Evolutionary conservation across 352 stramenopile species (phyloP).

Genomic region (Phytophthora megakarya): DNA sequence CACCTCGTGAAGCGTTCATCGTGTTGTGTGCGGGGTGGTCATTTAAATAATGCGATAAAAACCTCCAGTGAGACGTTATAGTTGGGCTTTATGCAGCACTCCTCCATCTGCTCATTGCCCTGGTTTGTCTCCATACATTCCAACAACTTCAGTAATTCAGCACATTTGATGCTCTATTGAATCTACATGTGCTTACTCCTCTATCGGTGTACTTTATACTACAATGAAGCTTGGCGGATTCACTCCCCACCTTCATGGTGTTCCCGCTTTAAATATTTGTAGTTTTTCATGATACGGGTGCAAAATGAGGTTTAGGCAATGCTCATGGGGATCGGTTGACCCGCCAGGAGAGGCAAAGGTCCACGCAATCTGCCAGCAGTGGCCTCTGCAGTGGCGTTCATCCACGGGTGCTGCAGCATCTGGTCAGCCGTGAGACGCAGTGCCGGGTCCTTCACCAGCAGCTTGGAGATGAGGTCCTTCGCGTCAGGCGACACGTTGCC

Average conservation of each 20-base stretch:
- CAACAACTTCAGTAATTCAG: background rate
- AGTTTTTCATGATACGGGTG: constrained; percentile 21
- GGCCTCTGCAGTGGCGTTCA: constrained; percentile 40
- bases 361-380: constrained; percentile 8
- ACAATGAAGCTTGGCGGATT: too few species aligned
- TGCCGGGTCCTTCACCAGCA: constrained; percentile 88
- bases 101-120: constrained; percentile 75
- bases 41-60: constrained; percentile 85
- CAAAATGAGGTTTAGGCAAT: constrained; percentile 16
- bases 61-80: constrained; percentile 63
- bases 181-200: constrained; percentile 2
- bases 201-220: constrained; percentile 20
- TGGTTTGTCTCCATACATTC: constrained; percentile 76
- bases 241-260: constrained; percentile 2
- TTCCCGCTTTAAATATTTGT: constrained; percentile 35
- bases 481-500: constrained; percentile 84
- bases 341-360: constrained; percentile 28
- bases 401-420: constrained; percentile 93
- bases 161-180: constrained; percentile 20
- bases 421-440: constrained; percentile 87
- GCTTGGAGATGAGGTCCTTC: constrained; percentile 88
- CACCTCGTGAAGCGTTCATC: constrained; percentile 61
- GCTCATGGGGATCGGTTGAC: constrained; percentile 34
- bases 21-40: constrained; percentile 73
- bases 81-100: constrained; percentile 72